These are phyloP conservation scores for Saitoella complicata DNA, from an alignment of 805 yeast genomes.

Conservation along the genomic window DNA sequence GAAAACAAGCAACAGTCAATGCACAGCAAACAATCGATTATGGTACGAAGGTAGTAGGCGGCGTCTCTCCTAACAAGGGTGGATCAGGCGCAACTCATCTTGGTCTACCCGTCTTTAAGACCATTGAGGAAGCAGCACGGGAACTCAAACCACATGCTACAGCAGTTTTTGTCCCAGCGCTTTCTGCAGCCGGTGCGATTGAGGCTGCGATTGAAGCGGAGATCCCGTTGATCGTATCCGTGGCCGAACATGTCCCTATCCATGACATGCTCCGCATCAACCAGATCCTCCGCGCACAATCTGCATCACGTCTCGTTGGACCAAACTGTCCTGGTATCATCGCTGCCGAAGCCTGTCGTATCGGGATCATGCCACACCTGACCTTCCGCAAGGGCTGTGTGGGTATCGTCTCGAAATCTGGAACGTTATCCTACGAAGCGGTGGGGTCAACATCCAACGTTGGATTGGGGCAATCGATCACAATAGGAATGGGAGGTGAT, in stretches of 20 bases:
- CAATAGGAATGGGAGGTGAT: constrained; percentile 99
- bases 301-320: constrained; percentile 92
- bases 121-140: constrained; percentile 74
- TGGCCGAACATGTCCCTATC: constrained; percentile 98
- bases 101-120: constrained; percentile 77
- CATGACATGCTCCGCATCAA: constrained; percentile 94
- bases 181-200: constrained; percentile 87
- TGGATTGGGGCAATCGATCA: constrained; percentile 91
- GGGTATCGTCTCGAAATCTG: constrained; percentile 92
- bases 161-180: constrained; percentile 95
- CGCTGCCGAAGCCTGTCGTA: constrained; percentile 95
- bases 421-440: constrained; percentile 97
- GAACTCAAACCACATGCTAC: constrained; percentile 83
- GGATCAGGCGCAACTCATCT: constrained; percentile 56
- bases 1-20: constrained; percentile 91
- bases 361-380: constrained; percentile 93
- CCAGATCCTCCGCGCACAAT: constrained; percentile 82
- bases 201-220: constrained; percentile 97
- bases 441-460: constrained; percentile 94
- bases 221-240: constrained; percentile 85
- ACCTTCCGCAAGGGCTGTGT: constrained; percentile 87
- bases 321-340: constrained; percentile 99
- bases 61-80: constrained; percentile 97
- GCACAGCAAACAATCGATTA: constrained; percentile 64
- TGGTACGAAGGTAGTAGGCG: constrained; percentile 68